Conservation (phyloP, 73 alveolate genomes). For the Uronychia binucleata region DNA sequence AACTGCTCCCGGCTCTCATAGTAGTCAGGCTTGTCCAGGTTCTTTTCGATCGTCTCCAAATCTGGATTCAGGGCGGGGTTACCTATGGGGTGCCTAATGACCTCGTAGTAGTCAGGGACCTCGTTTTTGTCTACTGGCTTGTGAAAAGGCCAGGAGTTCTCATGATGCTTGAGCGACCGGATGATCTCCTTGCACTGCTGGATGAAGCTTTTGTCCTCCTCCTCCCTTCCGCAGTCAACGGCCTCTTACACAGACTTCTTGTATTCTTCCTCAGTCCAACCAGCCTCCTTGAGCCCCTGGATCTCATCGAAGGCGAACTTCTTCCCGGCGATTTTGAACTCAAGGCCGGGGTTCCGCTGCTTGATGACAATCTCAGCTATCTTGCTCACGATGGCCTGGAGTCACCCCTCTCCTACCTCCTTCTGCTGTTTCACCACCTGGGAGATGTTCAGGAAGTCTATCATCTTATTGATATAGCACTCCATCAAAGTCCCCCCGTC, state of each 20-base stretch:
- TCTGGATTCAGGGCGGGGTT: neutral
- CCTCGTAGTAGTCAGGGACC: constrained; percentile 91
- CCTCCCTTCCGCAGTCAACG: constrained; percentile 17
- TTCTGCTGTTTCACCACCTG: constrained; percentile 63
- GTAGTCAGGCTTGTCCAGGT: constrained; percentile 64
- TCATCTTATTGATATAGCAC: constrained; percentile 61
- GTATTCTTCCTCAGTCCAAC: constrained; percentile 87
- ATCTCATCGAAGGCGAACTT: constrained; percentile 65
- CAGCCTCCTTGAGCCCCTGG: constrained; percentile 84
- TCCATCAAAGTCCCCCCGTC: constrained; percentile 96
- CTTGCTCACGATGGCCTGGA: constrained; percentile 26
- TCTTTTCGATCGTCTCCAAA: constrained; percentile 69
- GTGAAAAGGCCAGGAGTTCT: constrained; percentile 80
- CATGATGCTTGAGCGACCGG: constrained; percentile 42
- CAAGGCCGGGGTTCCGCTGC: constrained; percentile 56
- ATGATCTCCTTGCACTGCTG: constrained; percentile 63
- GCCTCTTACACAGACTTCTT: constrained; percentile 44
- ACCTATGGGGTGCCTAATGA: constrained; percentile 92
- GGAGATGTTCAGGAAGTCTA: constrained; percentile 70
- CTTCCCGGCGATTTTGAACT: constrained; percentile 10
- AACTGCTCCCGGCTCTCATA: constrained; percentile 70
- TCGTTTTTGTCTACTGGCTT: constrained; percentile 85
- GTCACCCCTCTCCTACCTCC: neutral
- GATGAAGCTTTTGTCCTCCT: constrained; percentile 76
- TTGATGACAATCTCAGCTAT: constrained; percentile 59